Conservation (phyloP, 768 basidiomycete species). For the Trametes cubensis region DNA sequence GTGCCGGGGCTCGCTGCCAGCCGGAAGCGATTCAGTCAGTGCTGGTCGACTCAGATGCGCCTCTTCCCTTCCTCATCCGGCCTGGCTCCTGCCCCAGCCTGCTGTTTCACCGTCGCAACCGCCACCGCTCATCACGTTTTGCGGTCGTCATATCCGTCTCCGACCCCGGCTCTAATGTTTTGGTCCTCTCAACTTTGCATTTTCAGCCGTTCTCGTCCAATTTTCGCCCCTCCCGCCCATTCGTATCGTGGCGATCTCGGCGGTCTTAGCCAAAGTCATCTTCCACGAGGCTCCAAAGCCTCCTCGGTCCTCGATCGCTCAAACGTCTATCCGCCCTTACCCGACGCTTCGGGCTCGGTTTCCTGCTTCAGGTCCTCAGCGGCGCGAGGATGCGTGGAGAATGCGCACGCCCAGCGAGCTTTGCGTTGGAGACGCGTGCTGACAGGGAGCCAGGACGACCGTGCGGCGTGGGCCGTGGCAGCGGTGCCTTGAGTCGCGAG, state of each 20-base stretch:
- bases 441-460: no score
- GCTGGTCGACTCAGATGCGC: neutral
- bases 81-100: neutral
- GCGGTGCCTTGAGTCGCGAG: no score
- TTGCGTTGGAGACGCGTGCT: neutral
- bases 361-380: neutral
- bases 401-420: neutral
- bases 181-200: neutral
- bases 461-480: no score
- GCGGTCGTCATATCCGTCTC: conserved; percentile 16
- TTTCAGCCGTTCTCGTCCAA: no score
- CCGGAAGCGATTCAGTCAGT: no score
- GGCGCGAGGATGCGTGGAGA: conserved; percentile 1
- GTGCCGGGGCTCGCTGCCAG: no score
- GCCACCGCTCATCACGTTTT: conserved; percentile 17
- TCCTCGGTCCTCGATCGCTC: conserved; percentile 4
- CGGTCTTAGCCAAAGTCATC: conserved; percentile 6
- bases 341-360: neutral
- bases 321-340: neutral
- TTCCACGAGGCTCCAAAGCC: neutral
- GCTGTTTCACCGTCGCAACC: conserved; percentile 20
- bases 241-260: neutral
- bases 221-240: no score
- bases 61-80: neutral
- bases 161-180: conserved; percentile 9